Evolutionary conservation across 108 stramenopile species (phyloP).

Genomic region (Cyclotella distinguenda): DNA sequence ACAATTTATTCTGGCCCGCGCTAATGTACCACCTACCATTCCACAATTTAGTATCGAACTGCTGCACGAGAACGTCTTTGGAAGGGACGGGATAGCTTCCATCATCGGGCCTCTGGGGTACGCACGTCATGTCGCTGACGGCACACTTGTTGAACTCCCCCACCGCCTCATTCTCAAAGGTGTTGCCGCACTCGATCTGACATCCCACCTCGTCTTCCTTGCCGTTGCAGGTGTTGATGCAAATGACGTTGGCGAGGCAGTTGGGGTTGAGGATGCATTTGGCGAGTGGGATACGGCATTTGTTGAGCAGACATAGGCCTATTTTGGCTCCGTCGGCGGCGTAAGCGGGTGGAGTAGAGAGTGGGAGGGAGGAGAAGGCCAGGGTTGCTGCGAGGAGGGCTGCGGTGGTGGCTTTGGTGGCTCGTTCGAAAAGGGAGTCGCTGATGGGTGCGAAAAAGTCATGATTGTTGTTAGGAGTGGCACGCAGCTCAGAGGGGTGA

Average conservation of each 20-base stretch:
- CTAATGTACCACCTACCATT: conserved; percentile 93
- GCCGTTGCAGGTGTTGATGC: conserved; percentile 91
- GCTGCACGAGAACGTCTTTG: conserved; percentile 56
- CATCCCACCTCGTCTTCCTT: conserved; percentile 86
- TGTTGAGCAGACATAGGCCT: conserved; percentile 71
- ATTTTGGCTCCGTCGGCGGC: conserved; percentile 75
- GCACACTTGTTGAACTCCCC: conserved; percentile 97
- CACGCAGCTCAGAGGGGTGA: not conserved
- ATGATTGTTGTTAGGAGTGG: conserved; percentile 9
- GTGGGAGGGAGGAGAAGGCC: conserved; percentile 33
- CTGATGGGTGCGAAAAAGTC: not conserved
- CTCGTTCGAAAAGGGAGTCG: conserved; percentile 18
- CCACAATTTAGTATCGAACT: conserved; percentile 86
- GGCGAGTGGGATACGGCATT: conserved; percentile 74
- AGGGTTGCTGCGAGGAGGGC: conserved; percentile 55
- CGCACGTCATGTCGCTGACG: conserved; percentile 88
- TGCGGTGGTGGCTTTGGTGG: conserved; percentile 39
- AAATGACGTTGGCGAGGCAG: conserved; percentile 93
- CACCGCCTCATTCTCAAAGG: conserved; percentile 93
- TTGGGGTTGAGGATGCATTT: conserved; percentile 90
- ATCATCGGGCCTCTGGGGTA: conserved; percentile 89
- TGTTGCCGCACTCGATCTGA: conserved; percentile 94
- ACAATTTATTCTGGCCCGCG: conserved; percentile 90
- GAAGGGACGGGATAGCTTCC: conserved; percentile 86
- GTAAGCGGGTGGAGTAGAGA: conserved; percentile 48